phyloP scores from a whole-genome alignment of 2,329 filamentous ascomycete genomes.

The Fusarium sp. region DNA sequence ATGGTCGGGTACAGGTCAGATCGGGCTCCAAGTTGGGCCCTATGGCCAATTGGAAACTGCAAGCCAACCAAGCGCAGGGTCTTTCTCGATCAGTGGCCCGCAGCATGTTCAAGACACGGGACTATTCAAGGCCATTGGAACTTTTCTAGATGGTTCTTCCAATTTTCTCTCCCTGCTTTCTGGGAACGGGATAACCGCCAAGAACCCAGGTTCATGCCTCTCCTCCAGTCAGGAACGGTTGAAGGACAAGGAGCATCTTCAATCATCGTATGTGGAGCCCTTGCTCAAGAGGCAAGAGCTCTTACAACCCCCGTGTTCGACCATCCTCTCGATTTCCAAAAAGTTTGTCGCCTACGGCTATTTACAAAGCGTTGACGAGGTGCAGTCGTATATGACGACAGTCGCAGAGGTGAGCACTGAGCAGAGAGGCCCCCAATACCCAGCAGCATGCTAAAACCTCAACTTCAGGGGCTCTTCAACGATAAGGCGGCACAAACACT shows the following conservation, averaged over 20 bases:
- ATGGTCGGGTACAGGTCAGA: too few relatives aligned
- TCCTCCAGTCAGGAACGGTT: background rate
- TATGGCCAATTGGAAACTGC: background rate
- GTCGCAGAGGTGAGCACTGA: background rate
- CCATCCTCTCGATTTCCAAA: background rate
- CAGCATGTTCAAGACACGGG: background rate
- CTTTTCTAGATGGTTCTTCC: background rate
- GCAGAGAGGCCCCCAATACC: background rate
- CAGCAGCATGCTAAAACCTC: background rate
- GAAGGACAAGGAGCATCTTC: background rate
- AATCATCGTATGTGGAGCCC: background rate
- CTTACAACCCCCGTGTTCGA: rapidly evolving
- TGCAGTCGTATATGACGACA: background rate
- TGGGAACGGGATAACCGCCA: background rate
- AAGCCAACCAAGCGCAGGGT: rapidly evolving
- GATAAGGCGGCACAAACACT: rapidly evolving
- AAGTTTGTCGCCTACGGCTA: background rate
- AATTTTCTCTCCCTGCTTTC: background rate
- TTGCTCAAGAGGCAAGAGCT: background rate
- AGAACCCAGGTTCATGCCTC: background rate
- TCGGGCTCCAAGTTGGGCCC: background rate
- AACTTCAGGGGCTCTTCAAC: background rate
- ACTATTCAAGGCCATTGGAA: background rate
- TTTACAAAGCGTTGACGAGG: background rate
- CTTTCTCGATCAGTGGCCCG: rapidly evolving